phyloP scores from a whole-genome alignment of 202 grass and related monocot species.

The Setaria viridis region DNA sequence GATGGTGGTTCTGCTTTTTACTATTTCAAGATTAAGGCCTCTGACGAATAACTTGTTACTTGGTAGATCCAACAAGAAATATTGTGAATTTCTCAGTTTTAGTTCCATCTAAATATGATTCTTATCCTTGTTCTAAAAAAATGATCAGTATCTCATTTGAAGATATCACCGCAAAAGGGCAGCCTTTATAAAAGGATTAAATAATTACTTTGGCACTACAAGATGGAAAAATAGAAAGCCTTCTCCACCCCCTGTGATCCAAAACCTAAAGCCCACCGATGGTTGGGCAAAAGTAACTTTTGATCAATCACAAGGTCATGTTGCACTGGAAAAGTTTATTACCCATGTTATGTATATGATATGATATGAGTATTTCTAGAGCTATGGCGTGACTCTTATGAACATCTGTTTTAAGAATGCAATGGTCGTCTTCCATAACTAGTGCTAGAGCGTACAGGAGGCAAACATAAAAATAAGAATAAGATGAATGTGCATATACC shows the following conservation, averaged over 20 bases:
- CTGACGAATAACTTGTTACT: not conserved
- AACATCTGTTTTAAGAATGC: not conserved
- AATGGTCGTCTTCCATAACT: not conserved
- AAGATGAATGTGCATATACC: conserved; percentile 19
- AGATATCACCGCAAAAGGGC: not conserved
- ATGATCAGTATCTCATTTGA: not conserved
- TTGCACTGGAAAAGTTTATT: not conserved
- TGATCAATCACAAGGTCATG: not conserved
- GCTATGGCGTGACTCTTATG: not conserved
- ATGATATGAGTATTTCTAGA: not conserved
- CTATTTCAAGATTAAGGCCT: not conserved
- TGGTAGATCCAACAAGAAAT: not conserved
- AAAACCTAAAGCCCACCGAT: not conserved
- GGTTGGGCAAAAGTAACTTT: conserved; percentile 4
- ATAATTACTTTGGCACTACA: not conserved
- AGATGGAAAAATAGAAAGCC: not conserved
- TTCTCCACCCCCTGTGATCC: not conserved
- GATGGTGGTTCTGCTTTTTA: not conserved
- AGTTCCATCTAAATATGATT: not conserved
- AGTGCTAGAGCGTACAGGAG: not conserved
- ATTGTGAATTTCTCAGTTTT: not conserved
- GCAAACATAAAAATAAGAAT: not conserved
- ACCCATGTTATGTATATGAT: too few relatives aligned
- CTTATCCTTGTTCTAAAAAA: not conserved
- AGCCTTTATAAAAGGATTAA: not conserved